A percentile compares a stretch with the other conserved stretches of the same genome.
phyloP scores from a whole-genome alignment of 1,284 basidiomycete species.

The Somion occarium region DNA sequence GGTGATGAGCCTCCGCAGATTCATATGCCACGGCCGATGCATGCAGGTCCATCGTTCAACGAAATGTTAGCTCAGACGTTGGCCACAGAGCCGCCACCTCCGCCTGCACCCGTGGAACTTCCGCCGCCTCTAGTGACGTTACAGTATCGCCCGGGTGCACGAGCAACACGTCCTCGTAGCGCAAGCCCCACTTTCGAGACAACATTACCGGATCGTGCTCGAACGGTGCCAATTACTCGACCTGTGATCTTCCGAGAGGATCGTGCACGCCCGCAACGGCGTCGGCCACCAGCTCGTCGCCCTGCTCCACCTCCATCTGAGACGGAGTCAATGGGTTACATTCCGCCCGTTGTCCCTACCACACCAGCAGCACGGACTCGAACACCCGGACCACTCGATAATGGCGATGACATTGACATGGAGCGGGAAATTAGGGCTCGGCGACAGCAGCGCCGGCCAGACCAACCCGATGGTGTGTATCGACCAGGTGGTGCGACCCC shows the following conservation, averaged over 20 bases:
- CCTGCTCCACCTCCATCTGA: slow-evolving; percentile 9
- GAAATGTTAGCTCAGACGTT: slow-evolving; percentile 59
- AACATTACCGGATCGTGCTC: slow-evolving; percentile 23
- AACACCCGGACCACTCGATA: slow-evolving; percentile 9
- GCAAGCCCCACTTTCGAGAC: slow-evolving; percentile 34
- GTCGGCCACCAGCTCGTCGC: not conserved
- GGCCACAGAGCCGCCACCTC: slow-evolving; percentile 35
- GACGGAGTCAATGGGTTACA: not conserved
- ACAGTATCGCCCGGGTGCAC: slow-evolving; percentile 43
- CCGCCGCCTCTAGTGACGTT: slow-evolving; percentile 54
- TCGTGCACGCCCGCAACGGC: slow-evolving; percentile 3
- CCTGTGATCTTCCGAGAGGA: slow-evolving; percentile 12
- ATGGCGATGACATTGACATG: slow-evolving; percentile 3
- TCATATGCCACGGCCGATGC: slow-evolving; percentile 37
- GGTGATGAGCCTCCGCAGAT: slow-evolving; percentile 27
- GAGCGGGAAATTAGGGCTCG: not conserved
- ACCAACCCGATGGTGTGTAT: not conserved
- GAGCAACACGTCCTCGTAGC: slow-evolving; percentile 38
- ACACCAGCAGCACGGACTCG: not conserved
- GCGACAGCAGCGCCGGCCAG: not conserved
- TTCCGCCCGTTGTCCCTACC: not conserved
- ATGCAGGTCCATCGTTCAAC: slow-evolving; percentile 45
- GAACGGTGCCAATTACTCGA: slow-evolving; percentile 22
- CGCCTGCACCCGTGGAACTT: slow-evolving; percentile 37
- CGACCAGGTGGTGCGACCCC: not conserved